Evolutionary conservation across 331 rosid genomes (phyloP).

Genomic region (Arachis monticola): DNA sequence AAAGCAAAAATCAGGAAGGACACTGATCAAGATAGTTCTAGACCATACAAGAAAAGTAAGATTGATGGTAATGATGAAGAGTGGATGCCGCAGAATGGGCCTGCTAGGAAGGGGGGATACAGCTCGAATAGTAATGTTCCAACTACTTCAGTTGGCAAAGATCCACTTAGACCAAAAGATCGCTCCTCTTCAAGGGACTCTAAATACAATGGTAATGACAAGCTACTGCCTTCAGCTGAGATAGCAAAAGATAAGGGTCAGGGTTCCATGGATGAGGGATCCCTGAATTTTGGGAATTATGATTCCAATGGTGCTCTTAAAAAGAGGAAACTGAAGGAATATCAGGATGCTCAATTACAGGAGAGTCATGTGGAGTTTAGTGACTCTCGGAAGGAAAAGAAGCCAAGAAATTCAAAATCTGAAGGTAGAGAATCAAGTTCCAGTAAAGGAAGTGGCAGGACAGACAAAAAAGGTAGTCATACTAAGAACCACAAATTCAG

Average conservation of each 20-base stretch:
- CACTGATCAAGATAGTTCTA: slow-evolving; percentile 64
- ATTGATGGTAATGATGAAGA: slow-evolving; percentile 61
- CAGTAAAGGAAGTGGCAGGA: slow-evolving; percentile 72
- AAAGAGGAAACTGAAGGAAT: slow-evolving; percentile 67
- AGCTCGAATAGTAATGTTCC: slow-evolving; percentile 57
- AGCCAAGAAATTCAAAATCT: slow-evolving; percentile 69
- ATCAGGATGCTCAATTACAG: slow-evolving; percentile 50
- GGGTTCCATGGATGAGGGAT: slow-evolving; percentile 51
- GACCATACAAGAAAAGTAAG: slow-evolving; percentile 77
- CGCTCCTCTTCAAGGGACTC: slow-evolving; percentile 67
- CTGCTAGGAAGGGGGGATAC: slow-evolving; percentile 60
- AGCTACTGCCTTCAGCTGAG: slow-evolving; percentile 50
- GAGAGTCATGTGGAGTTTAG: slow-evolving; percentile 57
- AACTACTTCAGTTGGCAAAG: slow-evolving; percentile 61
- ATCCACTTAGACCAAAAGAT: slow-evolving; percentile 49
- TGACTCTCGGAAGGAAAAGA: slow-evolving; percentile 75
- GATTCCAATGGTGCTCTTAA: slow-evolving; percentile 54
- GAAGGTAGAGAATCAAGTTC: slow-evolving; percentile 78
- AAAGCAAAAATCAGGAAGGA: slow-evolving; percentile 73
- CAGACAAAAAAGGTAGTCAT: slow-evolving; percentile 68
- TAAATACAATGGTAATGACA: slow-evolving; percentile 47
- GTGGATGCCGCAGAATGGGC: slow-evolving; percentile 56
- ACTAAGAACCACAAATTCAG: slow-evolving; percentile 59
- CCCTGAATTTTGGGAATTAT: slow-evolving; percentile 52
- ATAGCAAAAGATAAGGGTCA: slow-evolving; percentile 53